Evolutionary conservation across 495 filamentous ascomycete species (phyloP).

Genomic region (Xylaria longipes): DNA sequence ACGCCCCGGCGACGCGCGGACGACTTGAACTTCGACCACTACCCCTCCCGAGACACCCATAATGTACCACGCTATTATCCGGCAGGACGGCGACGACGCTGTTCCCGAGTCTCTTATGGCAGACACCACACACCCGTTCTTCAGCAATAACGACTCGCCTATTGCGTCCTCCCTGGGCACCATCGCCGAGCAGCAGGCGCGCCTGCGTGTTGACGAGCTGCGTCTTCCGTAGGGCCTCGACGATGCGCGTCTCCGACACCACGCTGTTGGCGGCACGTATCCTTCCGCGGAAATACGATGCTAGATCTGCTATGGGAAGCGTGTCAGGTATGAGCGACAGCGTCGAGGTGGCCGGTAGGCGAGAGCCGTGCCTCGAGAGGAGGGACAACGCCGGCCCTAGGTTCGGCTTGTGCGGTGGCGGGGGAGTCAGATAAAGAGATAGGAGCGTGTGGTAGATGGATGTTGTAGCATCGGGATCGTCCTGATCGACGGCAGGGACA

Average conservation of each 20-base stretch:
- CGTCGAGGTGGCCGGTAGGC: slow-evolving; percentile 84
- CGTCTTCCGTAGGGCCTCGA: slow-evolving; percentile 74
- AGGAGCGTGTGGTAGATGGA: slow-evolving; percentile 92
- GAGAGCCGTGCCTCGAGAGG: slow-evolving; percentile 87
- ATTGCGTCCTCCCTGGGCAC: slow-evolving; percentile 57
- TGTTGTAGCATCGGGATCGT: slow-evolving; percentile 62
- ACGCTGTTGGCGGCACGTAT: slow-evolving; percentile 86
- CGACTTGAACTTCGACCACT: slow-evolving; percentile 30
- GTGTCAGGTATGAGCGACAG: slow-evolving; percentile 83
- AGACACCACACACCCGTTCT: slow-evolving; percentile 87
- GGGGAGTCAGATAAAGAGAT: slow-evolving; percentile 87
- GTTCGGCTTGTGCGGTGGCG: slow-evolving; percentile 72
- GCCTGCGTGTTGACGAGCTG: slow-evolving; percentile 75
- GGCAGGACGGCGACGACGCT: slow-evolving; percentile 74
- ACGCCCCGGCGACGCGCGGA: slow-evolving; percentile 30
- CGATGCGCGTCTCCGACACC: slow-evolving; percentile 78
- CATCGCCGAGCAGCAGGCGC: slow-evolving; percentile 71
- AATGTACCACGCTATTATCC: slow-evolving; percentile 76
- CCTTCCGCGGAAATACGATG: slow-evolving; percentile 89
- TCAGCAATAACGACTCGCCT: slow-evolving; percentile 80
- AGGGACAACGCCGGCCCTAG: slow-evolving; percentile 83
- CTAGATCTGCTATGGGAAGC: slow-evolving; percentile 78
- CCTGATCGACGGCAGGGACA: slow-evolving; percentile 23
- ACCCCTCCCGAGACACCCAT: slow-evolving; percentile 68
- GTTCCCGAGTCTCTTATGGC: slow-evolving; percentile 88